phyloP scores from a whole-genome alignment of 2,329 filamentous ascomycete species.

The Taxawa tesnikishii region DNA sequence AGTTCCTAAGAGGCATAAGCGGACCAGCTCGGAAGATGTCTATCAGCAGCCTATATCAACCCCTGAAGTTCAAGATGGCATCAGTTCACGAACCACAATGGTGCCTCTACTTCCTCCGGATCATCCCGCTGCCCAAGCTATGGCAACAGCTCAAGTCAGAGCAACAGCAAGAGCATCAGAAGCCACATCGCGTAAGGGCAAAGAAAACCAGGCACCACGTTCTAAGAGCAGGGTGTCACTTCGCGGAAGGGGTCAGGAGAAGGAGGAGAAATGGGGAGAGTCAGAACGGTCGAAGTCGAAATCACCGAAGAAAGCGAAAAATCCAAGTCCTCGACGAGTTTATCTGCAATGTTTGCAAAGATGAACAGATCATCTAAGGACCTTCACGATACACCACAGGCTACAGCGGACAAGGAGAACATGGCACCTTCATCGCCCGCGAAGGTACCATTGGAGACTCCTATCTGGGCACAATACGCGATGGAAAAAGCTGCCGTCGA shows the following conservation, averaged over 20 bases:
- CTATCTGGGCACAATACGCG: slow-evolving; percentile 71
- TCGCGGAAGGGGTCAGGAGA: neutral
- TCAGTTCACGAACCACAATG: slow-evolving; percentile 2
- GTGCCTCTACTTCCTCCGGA: slow-evolving; percentile 36
- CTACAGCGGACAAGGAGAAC: slow-evolving; percentile 69
- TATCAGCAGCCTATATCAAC: neutral
- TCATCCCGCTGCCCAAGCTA: slow-evolving; percentile 29
- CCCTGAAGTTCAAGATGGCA: neutral
- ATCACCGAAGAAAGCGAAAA: slow-evolving; percentile 38
- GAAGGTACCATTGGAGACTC: slow-evolving; percentile 40
- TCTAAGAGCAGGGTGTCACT: neutral
- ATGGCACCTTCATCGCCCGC: slow-evolving; percentile 46
- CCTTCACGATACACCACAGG: slow-evolving; percentile 38
- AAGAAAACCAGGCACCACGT: no score
- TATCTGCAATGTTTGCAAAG: slow-evolving; percentile 64
- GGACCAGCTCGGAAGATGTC: neutral
- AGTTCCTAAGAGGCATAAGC: neutral
- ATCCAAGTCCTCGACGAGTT: slow-evolving; percentile 70
- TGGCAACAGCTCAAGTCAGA: neutral
- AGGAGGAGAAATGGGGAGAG: neutral
- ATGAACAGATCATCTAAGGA: slow-evolving; percentile 56
- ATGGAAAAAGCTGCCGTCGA: slow-evolving; percentile 28
- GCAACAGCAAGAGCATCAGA: neutral
- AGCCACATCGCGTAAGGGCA: no score
- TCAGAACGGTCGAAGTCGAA: neutral